phyloP scores from a whole-genome alignment of 306 rosid genomes.

The Castanopsis chinensis region DNA sequence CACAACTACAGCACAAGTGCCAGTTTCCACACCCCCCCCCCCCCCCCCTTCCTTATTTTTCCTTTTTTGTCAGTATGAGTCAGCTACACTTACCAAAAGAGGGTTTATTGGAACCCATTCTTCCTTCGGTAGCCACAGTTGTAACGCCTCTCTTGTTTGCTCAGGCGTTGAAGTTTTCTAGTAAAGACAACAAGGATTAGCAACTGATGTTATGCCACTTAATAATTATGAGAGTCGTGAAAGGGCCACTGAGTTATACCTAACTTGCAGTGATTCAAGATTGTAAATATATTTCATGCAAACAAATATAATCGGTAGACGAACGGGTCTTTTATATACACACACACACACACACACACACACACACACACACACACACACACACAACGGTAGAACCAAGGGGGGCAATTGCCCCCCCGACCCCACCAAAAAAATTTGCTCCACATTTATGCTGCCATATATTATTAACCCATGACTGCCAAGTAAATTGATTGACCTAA shows the following conservation, averaged over 20 bases:
- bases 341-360: background rate
- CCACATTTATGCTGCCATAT: no score
- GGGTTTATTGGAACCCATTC: slow-evolving; percentile 93
- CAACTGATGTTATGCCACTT: slow-evolving; percentile 2
- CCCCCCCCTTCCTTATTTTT: background rate
- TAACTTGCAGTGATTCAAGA: background rate
- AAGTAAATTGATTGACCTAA: no score
- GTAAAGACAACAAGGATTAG: slow-evolving; percentile 22
- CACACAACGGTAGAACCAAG: background rate
- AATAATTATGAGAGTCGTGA: background rate
- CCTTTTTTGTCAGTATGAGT: background rate
- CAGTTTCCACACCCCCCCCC: no score
- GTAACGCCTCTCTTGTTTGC: slow-evolving; percentile 77
- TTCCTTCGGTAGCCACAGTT: slow-evolving; percentile 90
- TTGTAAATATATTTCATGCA: background rate
- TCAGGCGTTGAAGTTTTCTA: slow-evolving; percentile 83
- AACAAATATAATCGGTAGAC: background rate
- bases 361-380: no score
- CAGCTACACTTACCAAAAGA: slow-evolving; percentile 67
- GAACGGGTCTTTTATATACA: no score
- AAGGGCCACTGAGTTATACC: background rate
- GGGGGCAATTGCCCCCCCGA: no score
- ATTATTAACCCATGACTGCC: no score
- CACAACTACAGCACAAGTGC: no score
- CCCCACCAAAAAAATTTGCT: no score